phyloP scores from a whole-genome alignment of 179 eudicot species.

The Drosera spatulata region DNA sequence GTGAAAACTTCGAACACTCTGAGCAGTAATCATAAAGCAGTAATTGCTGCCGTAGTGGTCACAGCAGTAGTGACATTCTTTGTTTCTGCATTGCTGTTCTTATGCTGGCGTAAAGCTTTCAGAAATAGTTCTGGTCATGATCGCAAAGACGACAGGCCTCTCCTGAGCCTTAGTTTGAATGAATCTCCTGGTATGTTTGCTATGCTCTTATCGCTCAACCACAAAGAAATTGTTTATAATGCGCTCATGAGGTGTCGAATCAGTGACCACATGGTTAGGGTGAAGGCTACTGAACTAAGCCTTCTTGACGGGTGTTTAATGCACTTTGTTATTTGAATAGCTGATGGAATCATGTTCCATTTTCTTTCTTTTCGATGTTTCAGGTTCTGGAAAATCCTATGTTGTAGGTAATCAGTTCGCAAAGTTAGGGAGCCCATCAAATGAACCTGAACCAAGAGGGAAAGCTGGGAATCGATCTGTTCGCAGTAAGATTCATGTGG shows the following conservation, averaged over 20 bases:
- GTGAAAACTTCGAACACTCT: no score
- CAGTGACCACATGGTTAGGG: no score
- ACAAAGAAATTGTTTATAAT: neutral
- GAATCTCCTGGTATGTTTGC: conserved; percentile 18
- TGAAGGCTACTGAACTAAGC: no score
- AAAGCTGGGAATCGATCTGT: conserved; percentile 15
- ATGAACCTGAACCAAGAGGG: conserved; percentile 12
- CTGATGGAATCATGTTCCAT: neutral
- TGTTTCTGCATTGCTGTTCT: conserved; percentile 28
- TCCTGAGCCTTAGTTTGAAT: conserved; percentile 20
- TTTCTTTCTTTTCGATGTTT: conserved; percentile 8
- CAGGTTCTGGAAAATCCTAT: conserved; percentile 49
- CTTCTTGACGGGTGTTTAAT: no score
- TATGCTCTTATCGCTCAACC: neutral
- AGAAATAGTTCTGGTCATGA: conserved; percentile 14
- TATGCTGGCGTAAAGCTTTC: conserved; percentile 15
- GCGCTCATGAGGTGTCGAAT: no score
- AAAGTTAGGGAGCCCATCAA: conserved; percentile 28
- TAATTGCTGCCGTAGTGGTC: conserved; percentile 47
- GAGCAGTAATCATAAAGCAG: conserved; percentile 17
- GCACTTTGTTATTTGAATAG: no score
- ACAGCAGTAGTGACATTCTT: conserved; percentile 56
- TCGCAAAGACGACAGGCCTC: conserved; percentile 34
- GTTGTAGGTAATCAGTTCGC: conserved; percentile 18
- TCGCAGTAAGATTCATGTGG: conserved; percentile 7